phyloP scores from a whole-genome alignment of 108 stramenopile species.

The Discostella pseudostelligera region DNA sequence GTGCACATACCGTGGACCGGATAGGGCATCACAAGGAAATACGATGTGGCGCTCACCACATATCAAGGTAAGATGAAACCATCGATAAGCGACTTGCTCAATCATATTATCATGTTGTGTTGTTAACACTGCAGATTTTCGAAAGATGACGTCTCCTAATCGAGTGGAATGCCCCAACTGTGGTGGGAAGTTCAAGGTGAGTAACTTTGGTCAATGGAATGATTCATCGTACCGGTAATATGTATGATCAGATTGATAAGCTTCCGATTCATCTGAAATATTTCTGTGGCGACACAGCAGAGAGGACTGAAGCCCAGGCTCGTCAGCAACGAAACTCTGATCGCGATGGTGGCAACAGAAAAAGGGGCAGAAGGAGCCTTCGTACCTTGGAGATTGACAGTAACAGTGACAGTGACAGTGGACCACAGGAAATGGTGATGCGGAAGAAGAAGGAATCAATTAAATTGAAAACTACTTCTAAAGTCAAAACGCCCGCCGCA shows the following conservation, averaged over 20 bases:
- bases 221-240: too few relatives aligned
- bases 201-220: too few relatives aligned
- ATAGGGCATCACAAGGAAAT: conserved; percentile 65
- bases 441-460: conserved; percentile 18
- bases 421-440: background rate
- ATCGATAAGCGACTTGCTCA: background rate
- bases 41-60: conserved; percentile 96
- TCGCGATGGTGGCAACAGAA: conserved; percentile 40
- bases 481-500: conserved; percentile 1
- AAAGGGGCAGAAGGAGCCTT: conserved; percentile 29
- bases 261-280: conserved; percentile 90
- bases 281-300: conserved; percentile 93
- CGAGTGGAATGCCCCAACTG: conserved; percentile 93
- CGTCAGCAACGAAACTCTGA: conserved; percentile 78
- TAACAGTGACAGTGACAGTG: conserved; percentile 16
- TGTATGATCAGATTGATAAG: conserved; percentile 63
- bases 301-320: conserved; percentile 91
- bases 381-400: conserved; percentile 12
- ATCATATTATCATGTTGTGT: background rate
- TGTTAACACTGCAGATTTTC: conserved; percentile 64
- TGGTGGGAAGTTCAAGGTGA: conserved; percentile 79
- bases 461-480: background rate
- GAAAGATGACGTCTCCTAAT: conserved; percentile 91
- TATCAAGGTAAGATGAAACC: conserved; percentile 62
- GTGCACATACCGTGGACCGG: conserved; percentile 90